A percentile compares a stretch with the other conserved stretches of the same genome.
Evolutionary conservation across 208 protist species (phyloP).

Genomic region (Wallacemonas collosoma): DNA sequence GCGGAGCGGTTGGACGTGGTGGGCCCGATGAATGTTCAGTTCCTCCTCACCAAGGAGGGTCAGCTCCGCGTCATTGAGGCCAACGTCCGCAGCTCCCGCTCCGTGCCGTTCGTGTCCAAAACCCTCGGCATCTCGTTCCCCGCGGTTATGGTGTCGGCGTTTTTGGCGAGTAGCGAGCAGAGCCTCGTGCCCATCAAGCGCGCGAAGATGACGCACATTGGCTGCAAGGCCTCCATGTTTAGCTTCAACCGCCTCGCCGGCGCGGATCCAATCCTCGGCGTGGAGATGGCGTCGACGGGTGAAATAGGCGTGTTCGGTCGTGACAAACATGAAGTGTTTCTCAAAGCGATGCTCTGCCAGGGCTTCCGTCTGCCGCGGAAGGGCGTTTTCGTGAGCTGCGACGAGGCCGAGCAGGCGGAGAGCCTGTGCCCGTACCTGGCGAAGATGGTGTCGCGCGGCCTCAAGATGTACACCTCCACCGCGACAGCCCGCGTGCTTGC

Average conservation of each 20-base stretch:
- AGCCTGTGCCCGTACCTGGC: constrained; percentile 58
- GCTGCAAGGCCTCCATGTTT: constrained; percentile 98
- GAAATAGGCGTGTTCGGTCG: constrained; percentile 97
- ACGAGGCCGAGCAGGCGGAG: constrained; percentile 51
- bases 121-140: constrained; percentile 96
- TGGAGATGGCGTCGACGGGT: constrained; percentile 98
- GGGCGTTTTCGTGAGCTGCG: constrained; percentile 89
- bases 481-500: constrained; percentile 84
- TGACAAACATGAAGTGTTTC: constrained; percentile 87
- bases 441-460: constrained; percentile 31
- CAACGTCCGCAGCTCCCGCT: constrained; percentile 97
- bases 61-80: constrained; percentile 97
- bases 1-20: constrained; percentile 91
- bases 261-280: constrained; percentile 98
- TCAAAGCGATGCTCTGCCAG: constrained; percentile 90
- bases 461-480: constrained; percentile 67
- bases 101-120: constrained; percentile 98
- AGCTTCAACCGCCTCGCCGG: constrained; percentile 97
- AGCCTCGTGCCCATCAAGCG: constrained; percentile 84
- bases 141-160: constrained; percentile 82
- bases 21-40: constrained; percentile 99
- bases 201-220: constrained; percentile 90
- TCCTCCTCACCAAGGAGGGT: constrained; percentile 96
- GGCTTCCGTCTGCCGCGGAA: constrained; percentile 77
- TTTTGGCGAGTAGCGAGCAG: constrained; percentile 70